phyloP scores from a whole-genome alignment of 2,329 filamentous ascomycete genomes.

The Apiospora phragmitis region DNA sequence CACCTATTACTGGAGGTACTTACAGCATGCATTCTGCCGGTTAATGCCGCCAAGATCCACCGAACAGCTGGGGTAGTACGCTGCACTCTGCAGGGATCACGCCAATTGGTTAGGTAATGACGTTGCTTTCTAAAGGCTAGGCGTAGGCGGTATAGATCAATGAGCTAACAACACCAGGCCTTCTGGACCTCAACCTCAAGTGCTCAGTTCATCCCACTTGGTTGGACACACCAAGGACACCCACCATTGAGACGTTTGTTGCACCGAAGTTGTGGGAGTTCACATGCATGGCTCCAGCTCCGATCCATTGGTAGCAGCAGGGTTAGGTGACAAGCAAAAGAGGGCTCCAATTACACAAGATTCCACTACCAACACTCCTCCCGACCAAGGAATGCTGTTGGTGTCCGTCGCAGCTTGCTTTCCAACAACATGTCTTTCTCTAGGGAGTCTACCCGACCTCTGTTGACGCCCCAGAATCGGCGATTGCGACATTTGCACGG shows the following conservation, averaged over 20 bases:
- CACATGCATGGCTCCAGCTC: not conserved
- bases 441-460: conserved; percentile 15
- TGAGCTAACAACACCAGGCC: not conserved
- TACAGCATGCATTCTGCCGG: not conserved
- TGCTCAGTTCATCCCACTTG: not conserved
- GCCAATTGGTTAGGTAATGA: not conserved
- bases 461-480: conserved; percentile 71
- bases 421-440: conserved; percentile 14
- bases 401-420: not conserved
- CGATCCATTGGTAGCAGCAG: not conserved
- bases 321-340: not conserved
- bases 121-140: not conserved
- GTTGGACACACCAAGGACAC: not conserved
- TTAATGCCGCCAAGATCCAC: not conserved
- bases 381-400: not conserved
- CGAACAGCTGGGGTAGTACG: not conserved
- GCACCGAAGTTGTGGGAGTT: not conserved
- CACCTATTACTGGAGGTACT: not conserved
- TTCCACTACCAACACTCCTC: not conserved
- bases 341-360: not conserved
- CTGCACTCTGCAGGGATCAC: not conserved
- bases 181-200: not conserved
- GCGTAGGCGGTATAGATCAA: not conserved
- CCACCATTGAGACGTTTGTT: not conserved
- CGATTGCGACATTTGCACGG: conserved; percentile 85